These are phyloP conservation scores for Nidularia sp. DNA, from an alignment of 768 basidiomycete genomes.

Conservation along the genomic window DNA sequence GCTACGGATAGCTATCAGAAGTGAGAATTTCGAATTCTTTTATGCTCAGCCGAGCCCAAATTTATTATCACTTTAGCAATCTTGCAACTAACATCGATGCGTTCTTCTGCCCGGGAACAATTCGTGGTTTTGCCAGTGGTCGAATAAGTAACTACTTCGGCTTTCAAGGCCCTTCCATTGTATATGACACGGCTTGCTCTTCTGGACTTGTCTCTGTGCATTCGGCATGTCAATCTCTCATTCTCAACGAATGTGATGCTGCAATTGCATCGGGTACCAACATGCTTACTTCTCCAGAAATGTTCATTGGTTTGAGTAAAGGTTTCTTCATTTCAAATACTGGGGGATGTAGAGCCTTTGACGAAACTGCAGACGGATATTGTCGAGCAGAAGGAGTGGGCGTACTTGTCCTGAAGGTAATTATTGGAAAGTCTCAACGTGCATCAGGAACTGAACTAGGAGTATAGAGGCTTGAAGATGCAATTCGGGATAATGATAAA, in stretches of 20 bases:
- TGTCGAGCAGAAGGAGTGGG: conserved; percentile 69
- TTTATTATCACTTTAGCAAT: conserved; percentile 59
- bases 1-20: conserved; percentile 69
- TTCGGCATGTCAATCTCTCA: conserved; percentile 63
- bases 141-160: conserved; percentile 68
- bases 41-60: conserved; percentile 27
- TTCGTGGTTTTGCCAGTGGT: conserved; percentile 66
- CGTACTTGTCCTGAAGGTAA: conserved; percentile 58
- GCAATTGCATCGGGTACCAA: conserved; percentile 78
- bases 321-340: conserved; percentile 66
- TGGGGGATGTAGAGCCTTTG: conserved; percentile 69
- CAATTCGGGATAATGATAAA: conserved; percentile 60
- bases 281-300: conserved; percentile 68
- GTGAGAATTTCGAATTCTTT: neutral
- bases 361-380: conserved; percentile 71
- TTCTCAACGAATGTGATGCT: conserved; percentile 59
- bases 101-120: conserved; percentile 42
- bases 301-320: conserved; percentile 64
- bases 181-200: conserved; percentile 74
- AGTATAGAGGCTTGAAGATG: conserved; percentile 50
- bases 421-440: neutral
- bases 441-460: neutral
- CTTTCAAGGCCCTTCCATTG: conserved; percentile 66
- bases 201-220: conserved; percentile 66
- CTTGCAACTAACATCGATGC: conserved; percentile 64